Evolutionary conservation across 2,329 filamentous ascomycete genomes (phyloP), one percentile per base, ranked within the genome.

Genomic region (Fusarium avenaceum): DNA sequence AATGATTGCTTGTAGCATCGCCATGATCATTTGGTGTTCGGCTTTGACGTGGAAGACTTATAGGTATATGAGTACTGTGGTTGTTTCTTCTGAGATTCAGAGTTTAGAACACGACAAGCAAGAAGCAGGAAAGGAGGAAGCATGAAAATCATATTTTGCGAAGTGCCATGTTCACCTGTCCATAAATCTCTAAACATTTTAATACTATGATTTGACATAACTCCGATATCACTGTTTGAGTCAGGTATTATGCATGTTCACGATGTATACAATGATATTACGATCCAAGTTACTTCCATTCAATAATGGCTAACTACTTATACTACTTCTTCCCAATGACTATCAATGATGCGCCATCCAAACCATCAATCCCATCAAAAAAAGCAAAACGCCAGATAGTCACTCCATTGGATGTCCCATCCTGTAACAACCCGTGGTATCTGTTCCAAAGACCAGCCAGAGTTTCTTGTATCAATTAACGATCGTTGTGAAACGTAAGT

Each of bases 1-100:
- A 4, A 92, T 92, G 90, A 90, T 92, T 72, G 89, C 83, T 3
- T 83, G 83, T 9, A 88, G 84, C 22, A 86, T 90, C 53, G 85
- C 84, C 3, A 77, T 92, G 73, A 82, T 81, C 0, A 67, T 88
- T 2, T 92, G 89, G 89, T 87, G 86, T 1, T 83, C 76, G 0
- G 80, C 81, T 2, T 74, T 90, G 42, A 79, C 85, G 2, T 86
- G 81, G 70, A 51, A 66, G 35, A 61, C 42, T 17, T 57, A 52
- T 0, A 72, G 53, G 44, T 58, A 69, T 11, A 26, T 46, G 4
- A 57, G 46, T 10, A 50, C 48, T 13, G 35, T 33, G 6, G 43
- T 46, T 4, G 59, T 56, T 19, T 8, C 24, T 30, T 63, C 22
- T 2, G 63, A 64, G n/a, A 58, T 46, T 2, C 47, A 46, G 32